Evolutionary conservation across 2,329 filamentous ascomycete species (phyloP).

Genomic region (Madurella mycetomatis): DNA sequence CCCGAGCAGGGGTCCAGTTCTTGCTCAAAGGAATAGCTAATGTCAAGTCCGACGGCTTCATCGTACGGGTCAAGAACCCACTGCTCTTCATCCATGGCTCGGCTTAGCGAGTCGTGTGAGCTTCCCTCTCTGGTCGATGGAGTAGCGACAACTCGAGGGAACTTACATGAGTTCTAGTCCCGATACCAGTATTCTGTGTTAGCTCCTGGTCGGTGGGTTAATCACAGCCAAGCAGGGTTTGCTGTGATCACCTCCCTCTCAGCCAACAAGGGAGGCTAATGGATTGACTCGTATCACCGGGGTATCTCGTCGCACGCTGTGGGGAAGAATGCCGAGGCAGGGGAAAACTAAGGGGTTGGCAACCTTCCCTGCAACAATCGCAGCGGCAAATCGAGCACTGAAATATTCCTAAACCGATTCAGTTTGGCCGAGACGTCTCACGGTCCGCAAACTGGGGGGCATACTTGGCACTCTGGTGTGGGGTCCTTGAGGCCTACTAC

Average conservation of each 20-base stretch:
- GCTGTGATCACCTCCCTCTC: background rate
- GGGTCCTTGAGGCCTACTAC: background rate
- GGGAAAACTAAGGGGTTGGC: too few relatives aligned
- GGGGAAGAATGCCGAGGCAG: too few relatives aligned
- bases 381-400: background rate
- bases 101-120: background rate
- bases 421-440: background rate
- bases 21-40: background rate
- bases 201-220: too few relatives aligned
- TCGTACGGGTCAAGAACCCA: background rate
- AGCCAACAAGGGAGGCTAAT: background rate
- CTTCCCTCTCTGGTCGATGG: background rate
- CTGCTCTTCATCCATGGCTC: background rate
- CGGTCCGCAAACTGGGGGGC: background rate
- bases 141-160: too few relatives aligned
- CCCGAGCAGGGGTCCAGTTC: too few relatives aligned
- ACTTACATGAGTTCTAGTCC: background rate
- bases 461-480: background rate
- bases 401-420: background rate
- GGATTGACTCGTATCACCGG: slow-evolving; percentile 1
- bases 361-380: background rate
- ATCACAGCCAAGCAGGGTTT: background rate
- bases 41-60: background rate
- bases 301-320: background rate
- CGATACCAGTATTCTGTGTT: too few relatives aligned